Percentiles rank a stretch among this genome's conserved stretches.
Conservation (phyloP, 2,329 filamentous ascomycete species). For the Aspergillus ochraceoroseus region DNA sequence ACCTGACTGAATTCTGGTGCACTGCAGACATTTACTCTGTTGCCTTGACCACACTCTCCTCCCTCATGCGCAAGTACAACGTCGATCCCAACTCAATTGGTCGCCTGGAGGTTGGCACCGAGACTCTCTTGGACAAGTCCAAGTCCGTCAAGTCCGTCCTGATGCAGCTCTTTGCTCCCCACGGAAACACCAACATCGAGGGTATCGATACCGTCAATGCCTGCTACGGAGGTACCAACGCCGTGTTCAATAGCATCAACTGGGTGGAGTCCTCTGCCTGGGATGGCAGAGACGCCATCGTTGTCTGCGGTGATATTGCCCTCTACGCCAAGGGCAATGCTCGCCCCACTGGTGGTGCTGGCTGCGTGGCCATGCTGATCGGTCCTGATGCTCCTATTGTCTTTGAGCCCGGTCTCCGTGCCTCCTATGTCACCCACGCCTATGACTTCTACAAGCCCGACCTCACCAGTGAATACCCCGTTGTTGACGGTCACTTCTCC, state of each 20-base stretch:
- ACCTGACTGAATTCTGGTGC: slow-evolving; percentile 11
- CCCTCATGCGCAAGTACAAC: slow-evolving; percentile 75
- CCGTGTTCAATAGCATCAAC: slow-evolving; percentile 76
- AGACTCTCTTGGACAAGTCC: slow-evolving; percentile 83
- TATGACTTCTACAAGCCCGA: slow-evolving; percentile 93
- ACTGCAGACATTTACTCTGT: slow-evolving; percentile 81
- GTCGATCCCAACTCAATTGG: slow-evolving; percentile 74
- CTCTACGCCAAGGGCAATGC: slow-evolving; percentile 80
- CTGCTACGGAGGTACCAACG: slow-evolving; percentile 82
- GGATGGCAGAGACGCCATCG: slow-evolving; percentile 77
- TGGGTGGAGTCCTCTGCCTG: slow-evolving; percentile 83
- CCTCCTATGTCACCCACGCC: slow-evolving; percentile 74
- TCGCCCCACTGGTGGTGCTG: slow-evolving; percentile 74
- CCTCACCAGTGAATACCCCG: slow-evolving; percentile 78
- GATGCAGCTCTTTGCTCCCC: slow-evolving; percentile 72
- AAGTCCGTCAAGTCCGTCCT: slow-evolving; percentile 85
- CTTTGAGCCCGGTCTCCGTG: slow-evolving; percentile 72
- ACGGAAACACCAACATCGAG: slow-evolving; percentile 75
- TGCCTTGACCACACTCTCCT: slow-evolving; percentile 70
- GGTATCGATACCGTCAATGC: slow-evolving; percentile 79
- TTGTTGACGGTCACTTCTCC: slow-evolving; percentile 79
- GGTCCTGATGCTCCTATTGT: slow-evolving; percentile 73
- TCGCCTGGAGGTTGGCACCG: slow-evolving; percentile 77
- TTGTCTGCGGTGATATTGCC: slow-evolving; percentile 76
- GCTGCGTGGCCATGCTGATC: slow-evolving; percentile 71